phyloP scores from a whole-genome alignment of 177 flowering plant species.

The Vitis hybrid region DNA sequence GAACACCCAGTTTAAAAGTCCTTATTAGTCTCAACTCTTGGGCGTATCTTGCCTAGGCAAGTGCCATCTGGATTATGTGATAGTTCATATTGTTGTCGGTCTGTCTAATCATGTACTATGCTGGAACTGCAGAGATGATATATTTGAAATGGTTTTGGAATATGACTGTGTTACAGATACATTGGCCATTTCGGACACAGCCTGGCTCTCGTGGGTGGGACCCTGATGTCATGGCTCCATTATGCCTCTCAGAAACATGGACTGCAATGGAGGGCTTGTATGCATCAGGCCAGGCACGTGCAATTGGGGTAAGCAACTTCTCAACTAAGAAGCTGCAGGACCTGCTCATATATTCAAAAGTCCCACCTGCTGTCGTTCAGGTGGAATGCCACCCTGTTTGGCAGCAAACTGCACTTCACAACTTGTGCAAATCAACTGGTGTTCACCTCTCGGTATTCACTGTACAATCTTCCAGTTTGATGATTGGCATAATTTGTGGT shows the following conservation, averaged over 20 bases:
- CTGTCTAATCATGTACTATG: not conserved
- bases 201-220: constrained; percentile 45
- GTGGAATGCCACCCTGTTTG: constrained; percentile 85
- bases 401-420: constrained; percentile 65
- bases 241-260: constrained; percentile 67
- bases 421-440: constrained; percentile 64
- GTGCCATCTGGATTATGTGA: no score
- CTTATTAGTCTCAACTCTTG: no score
- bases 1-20: no score
- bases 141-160: not conserved
- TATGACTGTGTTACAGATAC: constrained; percentile 40
- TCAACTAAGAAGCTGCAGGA: constrained; percentile 72
- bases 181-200: constrained; percentile 74
- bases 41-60: no score
- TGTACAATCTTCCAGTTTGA: not conserved
- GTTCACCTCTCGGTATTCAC: constrained; percentile 65
- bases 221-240: constrained; percentile 47
- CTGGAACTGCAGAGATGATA: not conserved
- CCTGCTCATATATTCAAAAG: constrained; percentile 48
- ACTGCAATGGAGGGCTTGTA: constrained; percentile 75
- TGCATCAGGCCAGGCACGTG: constrained; percentile 74
- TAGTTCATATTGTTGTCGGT: no score
- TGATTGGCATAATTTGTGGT: not conserved
- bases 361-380: constrained; percentile 81
- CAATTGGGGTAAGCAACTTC: constrained; percentile 88